These are phyloP conservation scores for Boletus insuetus DNA, from an alignment of 768 basidiomycete genomes.

Conservation along the genomic window DNA sequence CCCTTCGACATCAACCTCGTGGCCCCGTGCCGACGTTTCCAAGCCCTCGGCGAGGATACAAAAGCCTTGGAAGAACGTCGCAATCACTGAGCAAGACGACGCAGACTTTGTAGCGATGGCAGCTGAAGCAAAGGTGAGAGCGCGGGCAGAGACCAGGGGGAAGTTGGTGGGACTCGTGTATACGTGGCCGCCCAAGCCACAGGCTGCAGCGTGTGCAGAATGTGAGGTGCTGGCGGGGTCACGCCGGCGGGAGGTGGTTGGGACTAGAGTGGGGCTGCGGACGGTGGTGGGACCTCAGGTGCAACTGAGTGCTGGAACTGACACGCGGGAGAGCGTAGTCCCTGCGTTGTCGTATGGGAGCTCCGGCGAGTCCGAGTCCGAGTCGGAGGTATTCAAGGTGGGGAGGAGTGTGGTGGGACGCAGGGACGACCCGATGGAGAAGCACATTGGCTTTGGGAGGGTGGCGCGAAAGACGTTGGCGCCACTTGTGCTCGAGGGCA, in stretches of 20 bases:
- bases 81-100: slow-evolving; percentile 29
- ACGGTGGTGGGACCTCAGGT: background rate
- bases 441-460: slow-evolving; percentile 4
- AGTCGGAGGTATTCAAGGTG: slow-evolving; percentile 1
- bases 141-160: background rate
- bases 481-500: background rate
- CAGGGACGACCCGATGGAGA: background rate
- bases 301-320: background rate
- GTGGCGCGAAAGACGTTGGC: slow-evolving; percentile 3
- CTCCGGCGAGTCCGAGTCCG: slow-evolving; percentile 13
- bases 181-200: slow-evolving; percentile 24
- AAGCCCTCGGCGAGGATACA: background rate
- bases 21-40: background rate
- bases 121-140: background rate
- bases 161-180: slow-evolving; percentile 8
- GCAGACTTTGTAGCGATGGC: slow-evolving; percentile 12
- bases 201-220: background rate
- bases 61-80: slow-evolving; percentile 31
- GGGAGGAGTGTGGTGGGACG: background rate
- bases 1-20: background rate
- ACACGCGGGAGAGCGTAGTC: background rate
- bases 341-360: slow-evolving; percentile 11
- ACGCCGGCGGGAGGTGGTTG: background rate
- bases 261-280: background rate
- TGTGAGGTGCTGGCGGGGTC: slow-evolving; percentile 1